A percentile compares a stretch with the other conserved stretches of the same genome.
Evolutionary conservation across 768 basidiomycete species (phyloP).

Genomic region (Macrolepiota fuliginosa): DNA sequence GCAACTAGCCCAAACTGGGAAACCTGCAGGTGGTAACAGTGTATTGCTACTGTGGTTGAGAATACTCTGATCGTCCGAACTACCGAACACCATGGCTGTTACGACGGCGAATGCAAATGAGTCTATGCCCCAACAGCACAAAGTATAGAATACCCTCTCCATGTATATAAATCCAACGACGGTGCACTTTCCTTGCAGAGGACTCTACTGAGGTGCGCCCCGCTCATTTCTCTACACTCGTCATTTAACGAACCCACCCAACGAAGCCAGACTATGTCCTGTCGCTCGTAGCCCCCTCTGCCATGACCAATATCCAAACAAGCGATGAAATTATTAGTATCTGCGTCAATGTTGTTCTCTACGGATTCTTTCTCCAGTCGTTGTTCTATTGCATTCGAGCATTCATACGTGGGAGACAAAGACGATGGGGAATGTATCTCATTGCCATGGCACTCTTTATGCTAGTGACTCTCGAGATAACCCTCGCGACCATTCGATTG

Average conservation of each 20-base stretch:
- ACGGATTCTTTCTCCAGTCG: neutral
- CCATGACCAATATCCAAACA: neutral
- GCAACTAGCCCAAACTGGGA: neutral
- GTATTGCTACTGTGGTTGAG: too few relatives aligned
- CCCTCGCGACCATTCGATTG: neutral
- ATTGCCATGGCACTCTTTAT: neutral
- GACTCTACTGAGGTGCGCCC: neutral
- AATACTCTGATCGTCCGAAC: too few relatives aligned
- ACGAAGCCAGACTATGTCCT: neutral
- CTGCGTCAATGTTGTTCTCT: neutral
- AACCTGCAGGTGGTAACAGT: too few relatives aligned
- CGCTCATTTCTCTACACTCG: neutral
- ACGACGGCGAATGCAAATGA: too few relatives aligned
- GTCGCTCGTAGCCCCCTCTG: neutral
- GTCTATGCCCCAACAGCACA: neutral
- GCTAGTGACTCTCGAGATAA: conserved; percentile 1
- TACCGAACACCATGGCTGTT: too few relatives aligned
- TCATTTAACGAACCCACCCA: neutral
- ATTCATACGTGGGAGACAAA: neutral
- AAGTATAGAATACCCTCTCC: neutral
- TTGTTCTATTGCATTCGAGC: neutral
- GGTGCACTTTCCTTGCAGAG: too few relatives aligned
- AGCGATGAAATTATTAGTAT: conserved; percentile 6
- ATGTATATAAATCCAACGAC: too few relatives aligned
- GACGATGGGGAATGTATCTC: neutral